Evolutionary conservation across 2,329 filamentous ascomycete genomes (phyloP).

Genomic region (Fusarium sp.): DNA sequence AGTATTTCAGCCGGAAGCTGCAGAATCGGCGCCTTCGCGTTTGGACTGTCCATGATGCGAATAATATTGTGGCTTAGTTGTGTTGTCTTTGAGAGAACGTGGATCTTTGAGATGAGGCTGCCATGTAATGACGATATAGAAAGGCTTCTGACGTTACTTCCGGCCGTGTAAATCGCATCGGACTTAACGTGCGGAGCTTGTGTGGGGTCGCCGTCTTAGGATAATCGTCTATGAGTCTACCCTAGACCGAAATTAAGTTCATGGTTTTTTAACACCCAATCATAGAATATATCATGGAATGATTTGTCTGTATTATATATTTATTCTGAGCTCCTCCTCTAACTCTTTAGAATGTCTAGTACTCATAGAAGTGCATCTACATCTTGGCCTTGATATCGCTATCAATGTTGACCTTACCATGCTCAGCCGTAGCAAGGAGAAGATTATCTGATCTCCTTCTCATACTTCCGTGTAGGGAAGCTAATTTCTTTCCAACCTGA

Average conservation of each 20-base stretch:
- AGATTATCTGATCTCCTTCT: constrained; percentile 63
- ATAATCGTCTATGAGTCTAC: not conserved
- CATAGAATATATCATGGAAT: not conserved
- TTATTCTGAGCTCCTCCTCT: not conserved
- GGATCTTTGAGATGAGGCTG: constrained; percentile 4
- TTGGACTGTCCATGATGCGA: constrained; percentile 15
- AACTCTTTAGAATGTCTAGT: not conserved
- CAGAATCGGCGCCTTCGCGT: constrained; percentile 4
- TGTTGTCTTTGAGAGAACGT: not conserved
- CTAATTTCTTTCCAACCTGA: constrained; percentile 66
- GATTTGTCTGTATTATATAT: not conserved
- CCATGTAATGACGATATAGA: constrained; percentile 33
- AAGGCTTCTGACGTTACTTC: constrained; percentile 6
- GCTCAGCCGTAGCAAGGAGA: constrained; percentile 69
- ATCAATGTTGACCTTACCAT: constrained; percentile 73
- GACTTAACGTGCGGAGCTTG: constrained; percentile 34
- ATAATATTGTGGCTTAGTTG: not conserved
- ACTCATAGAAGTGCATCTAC: not conserved
- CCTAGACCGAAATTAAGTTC: not conserved
- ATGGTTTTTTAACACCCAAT: not conserved
- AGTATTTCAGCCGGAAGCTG: constrained; percentile 67
- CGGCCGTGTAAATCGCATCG: constrained; percentile 2
- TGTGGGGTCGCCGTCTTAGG: constrained; percentile 5
- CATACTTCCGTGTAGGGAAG: constrained; percentile 66
- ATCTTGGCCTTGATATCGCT: too few species aligned